Percentiles rank a stretch among this genome's conserved stretches.
Conservation (phyloP, 23 red algal species). For the Gracilaria caudata region DNA sequence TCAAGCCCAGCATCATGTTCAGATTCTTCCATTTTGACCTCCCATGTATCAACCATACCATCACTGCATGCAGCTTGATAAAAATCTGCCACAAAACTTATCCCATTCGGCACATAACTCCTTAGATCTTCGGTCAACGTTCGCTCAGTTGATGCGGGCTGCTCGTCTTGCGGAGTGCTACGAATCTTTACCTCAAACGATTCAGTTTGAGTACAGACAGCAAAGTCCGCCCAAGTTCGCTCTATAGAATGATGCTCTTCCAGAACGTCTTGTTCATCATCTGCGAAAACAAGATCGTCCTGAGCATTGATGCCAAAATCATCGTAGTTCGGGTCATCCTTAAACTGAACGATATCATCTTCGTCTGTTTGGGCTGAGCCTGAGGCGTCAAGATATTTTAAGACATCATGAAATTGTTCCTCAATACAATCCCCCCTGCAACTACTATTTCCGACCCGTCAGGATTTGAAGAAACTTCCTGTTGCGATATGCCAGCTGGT, state of each 20-base stretch:
- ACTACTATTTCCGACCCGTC: background rate
- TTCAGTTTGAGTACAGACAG: slow-evolving; percentile 59
- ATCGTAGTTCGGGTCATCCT: slow-evolving; percentile 21
- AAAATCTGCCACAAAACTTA: background rate
- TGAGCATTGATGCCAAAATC: slow-evolving; percentile 9
- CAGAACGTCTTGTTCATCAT: slow-evolving; percentile 33
- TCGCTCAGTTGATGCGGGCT: slow-evolving; percentile 27
- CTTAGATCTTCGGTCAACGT: slow-evolving; percentile 8
- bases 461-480: background rate
- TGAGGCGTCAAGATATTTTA: slow-evolving; percentile 36
- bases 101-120: slow-evolving; percentile 22
- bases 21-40: slow-evolving; percentile 7
- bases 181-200: slow-evolving; percentile 11
- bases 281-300: slow-evolving; percentile 25
- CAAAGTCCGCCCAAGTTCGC: slow-evolving; percentile 55
- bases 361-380: slow-evolving; percentile 12
- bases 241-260: slow-evolving; percentile 52
- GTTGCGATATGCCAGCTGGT: background rate
- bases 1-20: background rate
- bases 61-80: slow-evolving; percentile 14
- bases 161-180: background rate
- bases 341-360: slow-evolving; percentile 50
- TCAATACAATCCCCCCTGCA: background rate
- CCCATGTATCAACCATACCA: background rate
- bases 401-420: slow-evolving; percentile 40